A percentile compares a stretch with the other conserved stretches of the same genome.
phyloP scores from a whole-genome alignment of 2,329 filamentous ascomycete genomes.

The Bipolaris cookei region DNA sequence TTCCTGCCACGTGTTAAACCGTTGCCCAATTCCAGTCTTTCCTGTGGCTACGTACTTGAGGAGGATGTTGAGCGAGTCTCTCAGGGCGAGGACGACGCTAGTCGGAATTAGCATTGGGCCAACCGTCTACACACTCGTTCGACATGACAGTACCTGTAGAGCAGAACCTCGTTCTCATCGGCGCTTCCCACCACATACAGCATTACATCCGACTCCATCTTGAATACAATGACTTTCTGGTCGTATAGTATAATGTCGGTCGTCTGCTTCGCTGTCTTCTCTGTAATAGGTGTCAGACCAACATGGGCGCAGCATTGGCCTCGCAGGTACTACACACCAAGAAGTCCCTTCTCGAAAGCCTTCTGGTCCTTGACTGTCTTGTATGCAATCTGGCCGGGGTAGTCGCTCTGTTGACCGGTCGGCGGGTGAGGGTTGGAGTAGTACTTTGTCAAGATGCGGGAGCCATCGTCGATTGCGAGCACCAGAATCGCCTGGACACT shows the following conservation, averaged over 20 bases:
- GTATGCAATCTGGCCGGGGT: conserved; percentile 77
- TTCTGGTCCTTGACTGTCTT: conserved; percentile 91
- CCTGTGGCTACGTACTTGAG: conserved; percentile 73
- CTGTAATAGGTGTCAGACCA: conserved; percentile 32
- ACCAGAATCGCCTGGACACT: conserved; percentile 60
- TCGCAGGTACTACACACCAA: conserved; percentile 73
- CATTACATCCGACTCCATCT: conserved; percentile 97
- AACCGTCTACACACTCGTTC: too few relatives aligned
- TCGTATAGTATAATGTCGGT: conserved; percentile 98
- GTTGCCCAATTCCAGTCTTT: background rate
- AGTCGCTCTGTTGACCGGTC: conserved; percentile 64
- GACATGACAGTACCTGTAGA: conserved; percentile 67
- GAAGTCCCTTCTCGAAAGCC: conserved; percentile 91
- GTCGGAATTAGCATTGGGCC: conserved; percentile 19
- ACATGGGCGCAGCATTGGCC: conserved; percentile 59
- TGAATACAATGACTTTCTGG: conserved; percentile 95
- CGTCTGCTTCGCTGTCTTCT: conserved; percentile 95
- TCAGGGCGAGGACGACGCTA: conserved; percentile 83
- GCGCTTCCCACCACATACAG: conserved; percentile 86
- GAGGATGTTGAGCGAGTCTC: conserved; percentile 87
- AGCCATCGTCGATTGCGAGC: conserved; percentile 78
- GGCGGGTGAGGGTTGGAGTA: conserved; percentile 75
- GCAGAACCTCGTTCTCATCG: conserved; percentile 95
- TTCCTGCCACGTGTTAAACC: conserved; percentile 64
- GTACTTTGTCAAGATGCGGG: conserved; percentile 93